These are phyloP conservation scores for Albugo laibachii DNA, from an alignment of 352 stramenopile species.

Conservation along the genomic window DNA sequence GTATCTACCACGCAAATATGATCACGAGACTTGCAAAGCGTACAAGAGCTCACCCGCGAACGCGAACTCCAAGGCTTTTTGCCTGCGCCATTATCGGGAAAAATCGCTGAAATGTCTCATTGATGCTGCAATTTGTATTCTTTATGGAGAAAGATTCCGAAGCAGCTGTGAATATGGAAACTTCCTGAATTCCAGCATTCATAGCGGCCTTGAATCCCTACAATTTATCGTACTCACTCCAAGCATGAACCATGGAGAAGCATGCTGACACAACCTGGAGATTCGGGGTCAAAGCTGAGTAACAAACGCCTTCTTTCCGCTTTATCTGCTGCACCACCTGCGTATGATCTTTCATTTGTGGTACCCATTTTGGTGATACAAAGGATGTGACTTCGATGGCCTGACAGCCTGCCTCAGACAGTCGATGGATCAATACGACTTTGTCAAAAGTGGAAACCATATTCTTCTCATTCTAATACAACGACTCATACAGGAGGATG, in stretches of 20 bases:
- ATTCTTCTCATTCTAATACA: constrained; percentile 78
- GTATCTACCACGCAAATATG: constrained; percentile 33
- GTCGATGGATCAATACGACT: constrained; percentile 78
- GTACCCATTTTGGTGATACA: constrained; percentile 94
- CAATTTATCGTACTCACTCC: background rate
- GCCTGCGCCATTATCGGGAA: constrained; percentile 74
- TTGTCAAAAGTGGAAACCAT: constrained; percentile 81
- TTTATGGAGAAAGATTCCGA: constrained; percentile 90
- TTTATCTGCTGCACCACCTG: constrained; percentile 78
- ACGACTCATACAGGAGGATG: background rate
- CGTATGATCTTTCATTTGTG: constrained; percentile 87
- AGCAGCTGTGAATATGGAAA: constrained; percentile 91
- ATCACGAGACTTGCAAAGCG: background rate
- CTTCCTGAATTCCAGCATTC: constrained; percentile 72
- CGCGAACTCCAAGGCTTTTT: constrained; percentile 47
- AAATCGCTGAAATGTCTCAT: constrained; percentile 89
- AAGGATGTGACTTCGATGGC: constrained; percentile 90
- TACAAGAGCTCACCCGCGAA: constrained; percentile 49
- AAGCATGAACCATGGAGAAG: background rate
- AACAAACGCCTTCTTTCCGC: constrained; percentile 56
- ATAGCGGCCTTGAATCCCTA: constrained; percentile 79
- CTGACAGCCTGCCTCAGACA: constrained; percentile 76
- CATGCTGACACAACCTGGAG: constrained; percentile 36
- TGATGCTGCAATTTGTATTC: constrained; percentile 96
- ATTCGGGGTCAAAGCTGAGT: constrained; percentile 88